phyloP scores from a whole-genome alignment of 2,329 filamentous ascomycete species.

The Penicillium sp. region DNA sequence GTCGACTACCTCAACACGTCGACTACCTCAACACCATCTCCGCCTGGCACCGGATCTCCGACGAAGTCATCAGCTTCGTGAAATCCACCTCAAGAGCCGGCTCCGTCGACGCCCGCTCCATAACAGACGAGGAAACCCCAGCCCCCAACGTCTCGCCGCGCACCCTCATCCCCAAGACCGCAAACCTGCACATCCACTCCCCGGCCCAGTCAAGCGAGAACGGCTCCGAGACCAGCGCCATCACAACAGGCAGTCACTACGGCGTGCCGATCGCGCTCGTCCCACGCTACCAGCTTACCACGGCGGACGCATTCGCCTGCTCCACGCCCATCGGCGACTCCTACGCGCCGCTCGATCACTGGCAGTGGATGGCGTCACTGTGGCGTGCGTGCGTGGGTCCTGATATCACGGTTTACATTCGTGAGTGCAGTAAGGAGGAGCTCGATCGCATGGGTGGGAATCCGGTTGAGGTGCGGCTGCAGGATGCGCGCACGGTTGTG shows the following conservation, averaged over 20 bases:
- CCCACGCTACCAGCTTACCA: slow-evolving; percentile 74
- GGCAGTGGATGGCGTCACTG: slow-evolving; percentile 94
- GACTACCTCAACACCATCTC: slow-evolving; percentile 66
- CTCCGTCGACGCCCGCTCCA: slow-evolving; percentile 12
- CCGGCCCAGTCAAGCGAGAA: slow-evolving; percentile 28
- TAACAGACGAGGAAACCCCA: slow-evolving; percentile 19
- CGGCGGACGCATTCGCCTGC: slow-evolving; percentile 72
- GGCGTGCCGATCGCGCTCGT: slow-evolving; percentile 70
- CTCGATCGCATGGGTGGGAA: slow-evolving; percentile 38
- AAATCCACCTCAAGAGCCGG: slow-evolving; percentile 32
- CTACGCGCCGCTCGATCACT: slow-evolving; percentile 84
- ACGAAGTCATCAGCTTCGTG: slow-evolving; percentile 64
- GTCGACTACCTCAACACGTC: no score
- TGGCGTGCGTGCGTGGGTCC: slow-evolving; percentile 84
- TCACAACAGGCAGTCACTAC: slow-evolving; percentile 12
- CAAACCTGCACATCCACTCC: slow-evolving; percentile 30
- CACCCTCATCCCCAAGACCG: slow-evolving; percentile 32
- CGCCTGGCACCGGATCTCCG: slow-evolving; percentile 72
- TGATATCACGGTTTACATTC: slow-evolving; percentile 56
- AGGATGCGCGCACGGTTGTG: slow-evolving; percentile 51
- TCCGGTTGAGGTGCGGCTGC: slow-evolving; percentile 56
- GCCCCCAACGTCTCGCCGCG: slow-evolving; percentile 30
- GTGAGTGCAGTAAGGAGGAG: slow-evolving; percentile 42
- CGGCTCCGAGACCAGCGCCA: slow-evolving; percentile 24
- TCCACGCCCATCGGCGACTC: slow-evolving; percentile 71